Evolutionary conservation across 2,329 filamentous ascomycete genomes (phyloP).

Genomic region (Ilyonectria mors-panacis): DNA sequence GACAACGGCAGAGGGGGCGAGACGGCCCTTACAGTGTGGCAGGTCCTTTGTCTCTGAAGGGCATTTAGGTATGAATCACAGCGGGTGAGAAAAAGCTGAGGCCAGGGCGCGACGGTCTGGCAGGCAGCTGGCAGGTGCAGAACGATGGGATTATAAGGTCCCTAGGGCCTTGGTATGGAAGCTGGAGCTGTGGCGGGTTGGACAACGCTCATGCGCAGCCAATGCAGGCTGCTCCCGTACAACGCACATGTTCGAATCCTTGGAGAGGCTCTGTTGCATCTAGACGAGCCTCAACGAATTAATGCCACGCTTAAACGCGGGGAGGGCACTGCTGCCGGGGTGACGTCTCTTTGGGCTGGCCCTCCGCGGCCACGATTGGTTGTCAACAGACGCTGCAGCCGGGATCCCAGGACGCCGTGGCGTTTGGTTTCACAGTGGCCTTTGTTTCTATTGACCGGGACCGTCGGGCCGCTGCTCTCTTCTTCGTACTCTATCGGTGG

Average conservation of each 20-base stretch:
- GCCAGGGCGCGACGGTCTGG: not conserved
- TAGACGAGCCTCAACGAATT: constrained; percentile 18
- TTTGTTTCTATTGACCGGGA: constrained; percentile 3
- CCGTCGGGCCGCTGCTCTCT: constrained; percentile 2
- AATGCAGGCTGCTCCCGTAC: constrained; percentile 6
- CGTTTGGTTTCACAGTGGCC: constrained; percentile 9
- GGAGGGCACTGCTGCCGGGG: constrained; percentile 10
- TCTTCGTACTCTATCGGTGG: constrained; percentile 18
- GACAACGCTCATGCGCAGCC: constrained; percentile 4
- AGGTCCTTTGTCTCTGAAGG: constrained; percentile 2
- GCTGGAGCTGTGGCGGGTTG: constrained; percentile 1
- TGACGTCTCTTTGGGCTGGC: constrained; percentile 11
- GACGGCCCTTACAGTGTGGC: not conserved
- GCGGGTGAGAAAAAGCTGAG: not conserved
- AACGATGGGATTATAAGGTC: not conserved
- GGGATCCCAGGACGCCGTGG: constrained; percentile 8
- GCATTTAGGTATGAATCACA: not conserved
- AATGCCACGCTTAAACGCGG: constrained; percentile 19
- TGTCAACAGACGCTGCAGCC: constrained; percentile 2
- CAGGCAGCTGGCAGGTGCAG: constrained; percentile 22
- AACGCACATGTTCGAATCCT: constrained; percentile 1
- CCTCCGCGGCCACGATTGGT: constrained; percentile 13
- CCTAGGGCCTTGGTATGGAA: not conserved
- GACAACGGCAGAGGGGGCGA: not conserved
- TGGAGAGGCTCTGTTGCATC: constrained; percentile 13